Percentiles rank a stretch among this genome's conserved stretches.
Evolutionary conservation across 1,139 yeast genomes (phyloP).

Genomic region (Kodamaea alishanica): DNA sequence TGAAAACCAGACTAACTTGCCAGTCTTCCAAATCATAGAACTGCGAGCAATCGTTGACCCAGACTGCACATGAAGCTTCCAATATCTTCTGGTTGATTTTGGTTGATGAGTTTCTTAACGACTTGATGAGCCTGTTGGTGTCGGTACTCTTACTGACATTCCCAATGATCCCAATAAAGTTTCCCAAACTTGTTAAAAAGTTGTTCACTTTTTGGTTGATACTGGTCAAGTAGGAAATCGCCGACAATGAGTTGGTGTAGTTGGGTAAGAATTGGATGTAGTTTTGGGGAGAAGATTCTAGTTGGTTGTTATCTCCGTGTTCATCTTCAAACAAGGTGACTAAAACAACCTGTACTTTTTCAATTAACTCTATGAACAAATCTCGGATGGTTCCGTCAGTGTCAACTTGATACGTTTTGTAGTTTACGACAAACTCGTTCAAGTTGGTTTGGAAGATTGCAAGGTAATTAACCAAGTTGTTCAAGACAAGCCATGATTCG

Average conservation of each 20-base stretch:
- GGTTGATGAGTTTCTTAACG: conserved; percentile 30
- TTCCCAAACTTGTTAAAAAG: conserved; percentile 34
- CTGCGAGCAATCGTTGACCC: conserved; percentile 49
- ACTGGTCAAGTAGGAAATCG: conserved; percentile 35
- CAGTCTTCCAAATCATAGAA: conserved; percentile 44
- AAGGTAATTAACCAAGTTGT: conserved; percentile 35
- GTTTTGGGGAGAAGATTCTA: conserved; percentile 36
- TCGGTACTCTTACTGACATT: conserved; percentile 31
- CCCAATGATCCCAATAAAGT: conserved; percentile 32
- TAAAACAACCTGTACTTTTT: conserved; percentile 26
- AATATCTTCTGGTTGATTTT: conserved; percentile 38
- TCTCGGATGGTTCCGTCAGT: conserved; percentile 28
- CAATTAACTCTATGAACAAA: conserved; percentile 25
- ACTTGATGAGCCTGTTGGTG: conserved; percentile 37
- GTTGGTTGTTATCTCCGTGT: conserved; percentile 26
- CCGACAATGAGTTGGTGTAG: conserved; percentile 41
- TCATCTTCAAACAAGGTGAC: conserved; percentile 32
- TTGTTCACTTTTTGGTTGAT: conserved; percentile 29
- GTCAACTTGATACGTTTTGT: conserved; percentile 29
- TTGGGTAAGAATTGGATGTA: conserved; percentile 40
- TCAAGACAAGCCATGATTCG: conserved; percentile 45
- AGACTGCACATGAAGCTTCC: conserved; percentile 45
- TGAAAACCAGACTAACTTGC: conserved; percentile 24
- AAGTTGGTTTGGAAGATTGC: conserved; percentile 31
- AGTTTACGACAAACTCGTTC: conserved; percentile 37